phyloP scores from a whole-genome alignment of 2,329 filamentous ascomycete genomes.

The Cordyceps militaris region DNA sequence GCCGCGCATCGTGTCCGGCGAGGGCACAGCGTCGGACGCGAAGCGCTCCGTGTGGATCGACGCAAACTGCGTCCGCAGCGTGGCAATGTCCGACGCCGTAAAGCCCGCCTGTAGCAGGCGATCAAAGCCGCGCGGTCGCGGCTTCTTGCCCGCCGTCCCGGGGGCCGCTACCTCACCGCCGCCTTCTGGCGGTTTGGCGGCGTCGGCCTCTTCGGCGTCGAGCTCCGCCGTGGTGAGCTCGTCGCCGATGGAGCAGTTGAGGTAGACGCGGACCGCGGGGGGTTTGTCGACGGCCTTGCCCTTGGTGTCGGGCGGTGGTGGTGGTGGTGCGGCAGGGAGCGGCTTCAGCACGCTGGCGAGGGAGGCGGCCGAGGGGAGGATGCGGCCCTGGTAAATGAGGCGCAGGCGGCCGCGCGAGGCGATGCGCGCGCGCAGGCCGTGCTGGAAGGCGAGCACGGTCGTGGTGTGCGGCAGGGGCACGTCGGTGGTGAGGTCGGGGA shows the following conservation, averaged over 20 bases:
- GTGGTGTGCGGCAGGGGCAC: slow-evolving; percentile 61
- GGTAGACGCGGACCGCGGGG: slow-evolving; percentile 57
- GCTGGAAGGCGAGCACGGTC: slow-evolving; percentile 73
- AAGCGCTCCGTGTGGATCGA: slow-evolving; percentile 75
- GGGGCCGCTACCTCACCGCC: slow-evolving; percentile 41
- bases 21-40: slow-evolving; percentile 85
- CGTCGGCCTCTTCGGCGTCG: slow-evolving; percentile 52
- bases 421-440: slow-evolving; percentile 68
- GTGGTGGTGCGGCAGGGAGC: slow-evolving; percentile 44
- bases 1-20: slow-evolving; percentile 62
- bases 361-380: slow-evolving; percentile 66
- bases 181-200: slow-evolving; percentile 30
- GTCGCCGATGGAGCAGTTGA: slow-evolving; percentile 88
- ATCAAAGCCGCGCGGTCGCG: slow-evolving; percentile 68
- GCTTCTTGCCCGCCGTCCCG: slow-evolving; percentile 22
- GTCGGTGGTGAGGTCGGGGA: slow-evolving; percentile 76
- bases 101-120: slow-evolving; percentile 76
- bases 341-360: slow-evolving; percentile 62
- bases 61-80: slow-evolving; percentile 80
- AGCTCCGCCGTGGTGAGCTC: slow-evolving; percentile 63
- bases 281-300: slow-evolving; percentile 58
- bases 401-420: slow-evolving; percentile 66
- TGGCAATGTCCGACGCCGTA: slow-evolving; percentile 72
- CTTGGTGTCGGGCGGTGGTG: slow-evolving; percentile 23
- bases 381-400: slow-evolving; percentile 83